Percentiles rank a stretch among this genome's conserved stretches.
Evolutionary conservation across 2,329 filamentous ascomycete genomes (phyloP).

Genomic region (Aspergillus amoenus): DNA sequence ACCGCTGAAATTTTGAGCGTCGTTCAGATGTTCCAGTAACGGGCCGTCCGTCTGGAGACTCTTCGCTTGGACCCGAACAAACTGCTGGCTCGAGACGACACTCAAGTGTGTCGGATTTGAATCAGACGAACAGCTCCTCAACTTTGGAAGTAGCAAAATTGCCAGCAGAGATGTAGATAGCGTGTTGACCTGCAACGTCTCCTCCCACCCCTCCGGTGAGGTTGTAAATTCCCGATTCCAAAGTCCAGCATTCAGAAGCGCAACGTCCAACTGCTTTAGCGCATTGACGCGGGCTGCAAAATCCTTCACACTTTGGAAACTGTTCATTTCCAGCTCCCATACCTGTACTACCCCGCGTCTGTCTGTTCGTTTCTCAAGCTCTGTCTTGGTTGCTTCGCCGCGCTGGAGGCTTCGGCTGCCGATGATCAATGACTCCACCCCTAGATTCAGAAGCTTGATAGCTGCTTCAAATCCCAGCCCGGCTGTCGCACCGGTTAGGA

Average conservation of each 20-base stretch:
- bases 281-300: constrained; percentile 43
- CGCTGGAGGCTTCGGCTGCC: constrained; percentile 46
- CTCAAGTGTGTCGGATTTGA: constrained; percentile 41
- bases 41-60: constrained; percentile 29
- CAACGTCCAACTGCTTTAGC: constrained; percentile 45
- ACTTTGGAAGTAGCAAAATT: constrained; percentile 51
- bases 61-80: constrained; percentile 32
- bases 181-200: constrained; percentile 58
- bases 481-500: constrained; percentile 53
- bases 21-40: constrained; percentile 38
- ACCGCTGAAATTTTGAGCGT: constrained; percentile 27
- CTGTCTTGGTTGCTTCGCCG: constrained; percentile 42
- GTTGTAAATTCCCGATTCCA: constrained; percentile 37
- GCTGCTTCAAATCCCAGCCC: constrained; percentile 54
- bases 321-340: constrained; percentile 49
- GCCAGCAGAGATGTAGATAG: constrained; percentile 57
- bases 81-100: constrained; percentile 47
- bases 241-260: constrained; percentile 48
- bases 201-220: constrained; percentile 50
- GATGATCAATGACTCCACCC: constrained; percentile 46
- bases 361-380: constrained; percentile 36
- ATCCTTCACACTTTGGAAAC: constrained; percentile 44
- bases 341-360: constrained; percentile 40
- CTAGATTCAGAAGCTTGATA: constrained; percentile 46
- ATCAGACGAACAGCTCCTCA: constrained; percentile 36